Evolutionary conservation across 495 filamentous ascomycete genomes (phyloP).

Genomic region (Penicillium verhagenii): DNA sequence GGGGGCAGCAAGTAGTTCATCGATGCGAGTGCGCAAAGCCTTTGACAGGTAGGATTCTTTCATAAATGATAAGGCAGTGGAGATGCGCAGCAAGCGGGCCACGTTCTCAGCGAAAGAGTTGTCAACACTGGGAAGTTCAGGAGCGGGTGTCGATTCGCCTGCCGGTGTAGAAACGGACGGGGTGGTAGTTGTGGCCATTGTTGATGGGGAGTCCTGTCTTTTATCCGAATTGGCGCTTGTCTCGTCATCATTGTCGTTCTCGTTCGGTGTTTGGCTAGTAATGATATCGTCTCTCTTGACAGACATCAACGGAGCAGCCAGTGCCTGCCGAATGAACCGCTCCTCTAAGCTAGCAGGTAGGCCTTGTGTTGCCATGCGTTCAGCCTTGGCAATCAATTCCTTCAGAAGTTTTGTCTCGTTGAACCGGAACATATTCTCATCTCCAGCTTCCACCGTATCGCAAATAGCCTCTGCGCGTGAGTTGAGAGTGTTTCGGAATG

Average conservation of each 20-base stretch:
- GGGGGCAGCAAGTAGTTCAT: slow-evolving; percentile 44
- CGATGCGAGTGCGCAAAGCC: slow-evolving; percentile 47
- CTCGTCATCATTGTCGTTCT: slow-evolving; percentile 17
- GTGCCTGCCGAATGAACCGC: slow-evolving; percentile 69
- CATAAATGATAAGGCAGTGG: slow-evolving; percentile 74
- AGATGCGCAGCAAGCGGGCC: slow-evolving; percentile 64
- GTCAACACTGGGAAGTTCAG: slow-evolving; percentile 29
- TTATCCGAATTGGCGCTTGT: slow-evolving; percentile 31
- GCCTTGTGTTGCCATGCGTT: slow-evolving; percentile 59
- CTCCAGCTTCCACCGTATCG: slow-evolving; percentile 76
- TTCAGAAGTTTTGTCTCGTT: slow-evolving; percentile 65
- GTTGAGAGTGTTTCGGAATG: slow-evolving; percentile 42
- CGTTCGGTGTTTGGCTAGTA: slow-evolving; percentile 14
- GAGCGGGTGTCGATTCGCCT: slow-evolving; percentile 32
- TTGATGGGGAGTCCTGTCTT: slow-evolving; percentile 33
- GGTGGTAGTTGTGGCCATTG: slow-evolving; percentile 37
- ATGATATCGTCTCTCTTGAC: slow-evolving; percentile 49
- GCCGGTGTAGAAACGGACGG: slow-evolving; percentile 44
- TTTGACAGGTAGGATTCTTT: slow-evolving; percentile 66
- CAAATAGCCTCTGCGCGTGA: slow-evolving; percentile 63
- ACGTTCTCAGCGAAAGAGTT: slow-evolving; percentile 46
- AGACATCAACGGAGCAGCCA: slow-evolving; percentile 70
- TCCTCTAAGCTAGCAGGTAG: slow-evolving; percentile 84
- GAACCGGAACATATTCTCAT: slow-evolving; percentile 78
- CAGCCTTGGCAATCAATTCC: slow-evolving; percentile 69